Conservation (phyloP, 306 rosid genomes). For the Leucaena leucocephala region DNA sequence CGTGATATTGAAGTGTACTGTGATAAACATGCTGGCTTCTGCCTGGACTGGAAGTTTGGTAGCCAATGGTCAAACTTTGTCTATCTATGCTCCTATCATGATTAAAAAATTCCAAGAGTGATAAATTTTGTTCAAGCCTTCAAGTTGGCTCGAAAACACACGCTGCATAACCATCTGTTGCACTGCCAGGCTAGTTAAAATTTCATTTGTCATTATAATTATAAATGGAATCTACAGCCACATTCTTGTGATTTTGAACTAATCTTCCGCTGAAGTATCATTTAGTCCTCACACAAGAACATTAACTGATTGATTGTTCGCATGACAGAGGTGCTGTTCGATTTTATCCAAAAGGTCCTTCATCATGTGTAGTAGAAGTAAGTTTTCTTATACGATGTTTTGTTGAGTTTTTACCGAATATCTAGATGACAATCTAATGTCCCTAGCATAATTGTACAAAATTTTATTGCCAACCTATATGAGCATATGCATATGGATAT, state of each 20-base stretch:
- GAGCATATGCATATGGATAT: conserved; percentile 22
- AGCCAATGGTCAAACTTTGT: conserved; percentile 8
- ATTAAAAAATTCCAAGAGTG: conserved; percentile 8
- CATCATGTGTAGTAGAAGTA: conserved; percentile 83
- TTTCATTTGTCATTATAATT: not conserved
- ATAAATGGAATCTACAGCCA: conserved; percentile 3
- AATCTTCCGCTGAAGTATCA: conserved; percentile 11
- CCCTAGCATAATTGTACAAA: not conserved
- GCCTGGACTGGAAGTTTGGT: conserved; percentile 17
- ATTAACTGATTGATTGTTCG: conserved; percentile 44
- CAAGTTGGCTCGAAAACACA: not conserved
- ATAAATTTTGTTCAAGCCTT: conserved; percentile 22
- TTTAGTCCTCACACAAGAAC: conserved; percentile 23
- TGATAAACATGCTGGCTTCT: conserved; percentile 4
- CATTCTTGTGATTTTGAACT: not conserved
- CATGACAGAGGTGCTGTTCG: conserved; percentile 93
- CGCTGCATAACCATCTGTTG: conserved; percentile 23
- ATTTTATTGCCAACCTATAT: conserved; percentile 2
- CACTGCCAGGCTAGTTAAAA: conserved; percentile 2
- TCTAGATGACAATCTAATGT: not conserved
- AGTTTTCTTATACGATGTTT: conserved; percentile 44
- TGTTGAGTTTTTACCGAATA: not conserved
- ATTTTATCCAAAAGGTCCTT: conserved; percentile 88
- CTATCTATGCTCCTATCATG: conserved; percentile 19
- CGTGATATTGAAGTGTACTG: conserved; percentile 21